Evolutionary conservation across 495 filamentous ascomycete genomes (phyloP).

Genomic region (Elasticomyces elasticus): DNA sequence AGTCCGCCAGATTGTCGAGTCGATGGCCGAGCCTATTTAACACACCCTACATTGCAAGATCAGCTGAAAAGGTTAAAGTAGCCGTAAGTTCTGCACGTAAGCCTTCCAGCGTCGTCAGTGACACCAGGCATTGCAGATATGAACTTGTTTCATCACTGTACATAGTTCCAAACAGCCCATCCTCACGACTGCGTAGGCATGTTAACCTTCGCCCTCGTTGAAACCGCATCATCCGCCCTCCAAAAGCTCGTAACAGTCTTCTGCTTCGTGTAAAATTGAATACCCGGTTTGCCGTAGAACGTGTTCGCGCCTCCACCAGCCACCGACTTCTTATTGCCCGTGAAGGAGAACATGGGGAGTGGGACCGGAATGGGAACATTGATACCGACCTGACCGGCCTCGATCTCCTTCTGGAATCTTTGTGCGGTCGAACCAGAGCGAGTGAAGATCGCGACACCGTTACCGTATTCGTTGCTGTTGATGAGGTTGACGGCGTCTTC

Average conservation of each 20-base stretch:
- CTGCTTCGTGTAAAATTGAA: slow-evolving; percentile 91
- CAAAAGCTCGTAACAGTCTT: slow-evolving; percentile 96
- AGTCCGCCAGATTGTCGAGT: too few species aligned
- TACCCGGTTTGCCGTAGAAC: slow-evolving; percentile 86
- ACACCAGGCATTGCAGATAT: too few species aligned
- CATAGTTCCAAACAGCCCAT: too few species aligned
- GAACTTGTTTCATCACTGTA: too few species aligned
- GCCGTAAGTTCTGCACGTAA: too few species aligned
- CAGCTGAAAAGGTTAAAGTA: too few species aligned
- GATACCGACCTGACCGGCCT: slow-evolving; percentile 70
- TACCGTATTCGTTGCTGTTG: slow-evolving; percentile 62
- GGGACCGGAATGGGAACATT: slow-evolving; percentile 67
- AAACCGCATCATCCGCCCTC: slow-evolving; percentile 73
- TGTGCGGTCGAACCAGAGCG: slow-evolving; percentile 51
- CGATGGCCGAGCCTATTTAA: too few species aligned
- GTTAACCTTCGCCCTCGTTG: slow-evolving; percentile 68
- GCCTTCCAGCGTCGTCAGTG: too few species aligned
- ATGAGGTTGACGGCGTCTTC: slow-evolving; percentile 63
- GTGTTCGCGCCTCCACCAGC: slow-evolving; percentile 88
- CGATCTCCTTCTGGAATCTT: slow-evolving; percentile 60
- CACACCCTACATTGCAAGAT: too few species aligned
- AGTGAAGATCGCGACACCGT: slow-evolving; percentile 62
- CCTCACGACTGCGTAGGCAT: slow-evolving; percentile 73
- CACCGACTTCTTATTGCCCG: slow-evolving; percentile 93
- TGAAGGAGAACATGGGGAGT: slow-evolving; percentile 93